A percentile compares a stretch with the other conserved stretches of the same genome.
phyloP scores from a whole-genome alignment of 139 green algal genomes.

The Picochlorum sp. region DNA sequence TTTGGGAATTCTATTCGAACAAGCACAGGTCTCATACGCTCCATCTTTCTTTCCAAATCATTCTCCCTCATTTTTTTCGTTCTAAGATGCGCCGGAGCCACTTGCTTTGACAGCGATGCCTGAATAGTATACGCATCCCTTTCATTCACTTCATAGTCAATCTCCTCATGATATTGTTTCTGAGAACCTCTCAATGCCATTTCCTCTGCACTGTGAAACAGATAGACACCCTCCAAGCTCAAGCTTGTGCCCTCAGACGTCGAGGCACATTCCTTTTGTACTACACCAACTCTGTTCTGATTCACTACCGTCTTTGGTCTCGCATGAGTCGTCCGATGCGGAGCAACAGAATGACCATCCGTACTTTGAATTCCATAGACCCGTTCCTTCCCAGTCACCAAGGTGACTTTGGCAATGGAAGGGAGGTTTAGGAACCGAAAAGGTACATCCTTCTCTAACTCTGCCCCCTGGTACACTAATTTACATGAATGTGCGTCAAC shows the following conservation, averaged over 20 bases:
- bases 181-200: neutral
- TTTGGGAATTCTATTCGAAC: constrained; percentile 10
- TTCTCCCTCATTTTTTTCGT: constrained; percentile 12
- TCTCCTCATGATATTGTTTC: neutral
- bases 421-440: constrained; percentile 5
- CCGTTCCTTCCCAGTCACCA: neutral
- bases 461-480: neutral
- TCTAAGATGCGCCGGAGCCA: neutral
- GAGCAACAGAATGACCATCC: neutral
- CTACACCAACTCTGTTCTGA: neutral
- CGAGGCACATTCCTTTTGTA: neutral
- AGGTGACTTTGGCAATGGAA: neutral
- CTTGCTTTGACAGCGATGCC: neutral
- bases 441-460: neutral
- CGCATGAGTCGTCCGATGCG: neutral
- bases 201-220: neutral
- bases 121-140: neutral
- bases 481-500: neutral
- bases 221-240: neutral
- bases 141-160: constrained; percentile 6
- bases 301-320: neutral
- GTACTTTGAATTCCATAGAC: constrained; percentile 3
- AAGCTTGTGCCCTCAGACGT: neutral
- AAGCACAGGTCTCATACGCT: constrained; percentile 2
- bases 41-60: neutral